A percentile compares a stretch with the other conserved stretches of the same genome.
Conservation (phyloP, 129 eudicot species). For the Pulicaria dysenterica region DNA sequence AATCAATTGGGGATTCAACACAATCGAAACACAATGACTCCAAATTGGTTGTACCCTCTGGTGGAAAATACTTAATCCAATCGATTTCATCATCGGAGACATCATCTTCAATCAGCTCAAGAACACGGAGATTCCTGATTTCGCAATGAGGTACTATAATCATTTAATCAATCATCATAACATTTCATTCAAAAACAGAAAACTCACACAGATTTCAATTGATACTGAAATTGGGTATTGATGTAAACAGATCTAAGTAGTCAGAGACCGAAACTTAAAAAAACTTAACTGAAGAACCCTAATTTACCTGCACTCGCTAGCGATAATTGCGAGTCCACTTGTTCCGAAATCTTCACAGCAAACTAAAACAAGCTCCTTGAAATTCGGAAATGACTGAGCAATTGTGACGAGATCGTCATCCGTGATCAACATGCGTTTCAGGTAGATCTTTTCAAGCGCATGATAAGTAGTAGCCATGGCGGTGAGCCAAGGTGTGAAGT, state of each 20-base stretch:
- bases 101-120: constrained; percentile 72
- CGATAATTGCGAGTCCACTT: constrained; percentile 64
- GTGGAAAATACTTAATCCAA: constrained; percentile 74
- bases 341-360: constrained; percentile 85
- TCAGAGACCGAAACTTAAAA: not conserved
- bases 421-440: constrained; percentile 68
- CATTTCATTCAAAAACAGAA: not conserved
- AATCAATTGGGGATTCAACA: constrained; percentile 56
- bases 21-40: constrained; percentile 71
- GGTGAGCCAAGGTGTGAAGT: constrained; percentile 54
- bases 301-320: constrained; percentile 61
- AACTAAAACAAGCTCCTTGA: constrained; percentile 65
- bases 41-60: constrained; percentile 45
- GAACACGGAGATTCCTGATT: constrained; percentile 67
- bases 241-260: constrained; percentile 32
- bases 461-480: constrained; percentile 50
- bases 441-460: constrained; percentile 55
- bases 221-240: not conserved
- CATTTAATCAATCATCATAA: not conserved
- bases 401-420: constrained; percentile 63
- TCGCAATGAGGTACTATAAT: not conserved
- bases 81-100: constrained; percentile 68
- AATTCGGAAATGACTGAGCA: constrained; percentile 50
- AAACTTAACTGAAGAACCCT: not conserved
- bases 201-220: not conserved